phyloP scores from a whole-genome alignment of 2,329 filamentous ascomycete genomes.

The Apiospora pterosperma region DNA sequence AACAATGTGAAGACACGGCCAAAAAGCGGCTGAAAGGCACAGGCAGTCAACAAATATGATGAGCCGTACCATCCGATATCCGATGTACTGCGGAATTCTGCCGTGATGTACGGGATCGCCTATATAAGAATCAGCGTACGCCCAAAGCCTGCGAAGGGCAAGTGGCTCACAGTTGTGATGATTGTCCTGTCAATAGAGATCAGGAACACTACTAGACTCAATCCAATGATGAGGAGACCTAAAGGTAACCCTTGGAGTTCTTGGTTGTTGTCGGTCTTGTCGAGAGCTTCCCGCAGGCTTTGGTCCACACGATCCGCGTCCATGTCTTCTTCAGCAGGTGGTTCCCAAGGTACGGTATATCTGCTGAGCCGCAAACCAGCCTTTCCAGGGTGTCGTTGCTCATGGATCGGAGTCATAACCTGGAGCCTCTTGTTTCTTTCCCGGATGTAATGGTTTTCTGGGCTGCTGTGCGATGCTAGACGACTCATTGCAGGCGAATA shows the following conservation, averaged over 20 bases:
- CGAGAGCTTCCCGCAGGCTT: neutral
- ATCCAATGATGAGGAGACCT: constrained; percentile 17
- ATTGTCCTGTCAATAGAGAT: constrained; percentile 24
- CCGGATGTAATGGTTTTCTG: neutral
- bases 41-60: constrained; percentile 31
- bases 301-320: neutral
- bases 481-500: neutral
- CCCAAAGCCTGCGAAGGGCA: neutral
- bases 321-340: constrained; percentile 12
- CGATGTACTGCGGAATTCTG: constrained; percentile 27
- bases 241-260: constrained; percentile 13
- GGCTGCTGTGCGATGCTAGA: neutral
- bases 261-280: neutral
- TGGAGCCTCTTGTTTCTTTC: neutral
- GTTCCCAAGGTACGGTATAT: constrained; percentile 12
- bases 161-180: constrained; percentile 20
- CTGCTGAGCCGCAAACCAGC: neutral
- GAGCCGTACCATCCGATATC: constrained; percentile 29
- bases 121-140: constrained; percentile 10
- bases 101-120: constrained; percentile 27
- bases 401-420: constrained; percentile 13
- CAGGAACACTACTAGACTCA: constrained; percentile 22
- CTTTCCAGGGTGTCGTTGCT: constrained; percentile 20
- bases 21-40: constrained; percentile 31
- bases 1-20: constrained; percentile 32